Evolutionary conservation across 1,284 basidiomycete genomes (phyloP).

Genomic region (Rhodotorula sp.): DNA sequence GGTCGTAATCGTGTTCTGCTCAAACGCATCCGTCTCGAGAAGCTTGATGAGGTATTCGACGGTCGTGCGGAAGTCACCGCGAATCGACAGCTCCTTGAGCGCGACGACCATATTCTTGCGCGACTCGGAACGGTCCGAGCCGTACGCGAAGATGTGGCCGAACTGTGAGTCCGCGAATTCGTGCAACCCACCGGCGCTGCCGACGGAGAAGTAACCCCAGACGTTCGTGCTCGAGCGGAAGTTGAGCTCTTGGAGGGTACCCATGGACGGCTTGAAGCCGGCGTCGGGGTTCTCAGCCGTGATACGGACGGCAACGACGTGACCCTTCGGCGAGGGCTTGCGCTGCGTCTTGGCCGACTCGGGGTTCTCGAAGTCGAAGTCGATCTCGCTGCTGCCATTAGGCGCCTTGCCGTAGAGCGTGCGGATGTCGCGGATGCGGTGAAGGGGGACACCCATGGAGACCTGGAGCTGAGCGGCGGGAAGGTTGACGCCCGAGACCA

Average conservation of each 20-base stretch:
- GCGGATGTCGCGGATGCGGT: conserved; percentile 94
- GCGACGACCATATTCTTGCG: conserved; percentile 99
- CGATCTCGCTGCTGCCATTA: conserved; percentile 82
- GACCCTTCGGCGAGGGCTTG: conserved; percentile 94
- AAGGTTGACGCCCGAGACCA: conserved; percentile 98
- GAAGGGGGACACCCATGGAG: conserved; percentile 96
- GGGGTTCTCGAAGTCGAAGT: conserved; percentile 91
- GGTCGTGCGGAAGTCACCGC: conserved; percentile 97
- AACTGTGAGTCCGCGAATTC: conserved; percentile 99
- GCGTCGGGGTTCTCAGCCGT: conserved; percentile 99
- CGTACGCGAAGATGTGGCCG: conserved; percentile 98
- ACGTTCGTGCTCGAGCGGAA: conserved; percentile 99
- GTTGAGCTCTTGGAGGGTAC: conserved; percentile 95
- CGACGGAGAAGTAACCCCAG: conserved; percentile 99
- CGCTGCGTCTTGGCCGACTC: conserved; percentile 84
- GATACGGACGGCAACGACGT: conserved; percentile 98
- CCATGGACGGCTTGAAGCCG: conserved; percentile 99
- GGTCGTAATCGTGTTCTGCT: conserved; percentile 95
- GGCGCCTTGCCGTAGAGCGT: conserved; percentile 92
- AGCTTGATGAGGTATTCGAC: conserved; percentile 78
- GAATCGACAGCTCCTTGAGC: conserved; percentile 95
- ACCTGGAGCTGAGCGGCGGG: conserved; percentile 96
- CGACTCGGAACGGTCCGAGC: conserved; percentile 90
- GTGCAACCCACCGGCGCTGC: conserved; percentile 91
- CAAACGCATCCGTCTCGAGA: conserved; percentile 93